Percentiles rank a stretch among this genome's conserved stretches.
These are phyloP conservation scores for Xanthoceras sorbifolium DNA, from an alignment of 345 rosid species.

Conservation along the genomic window DNA sequence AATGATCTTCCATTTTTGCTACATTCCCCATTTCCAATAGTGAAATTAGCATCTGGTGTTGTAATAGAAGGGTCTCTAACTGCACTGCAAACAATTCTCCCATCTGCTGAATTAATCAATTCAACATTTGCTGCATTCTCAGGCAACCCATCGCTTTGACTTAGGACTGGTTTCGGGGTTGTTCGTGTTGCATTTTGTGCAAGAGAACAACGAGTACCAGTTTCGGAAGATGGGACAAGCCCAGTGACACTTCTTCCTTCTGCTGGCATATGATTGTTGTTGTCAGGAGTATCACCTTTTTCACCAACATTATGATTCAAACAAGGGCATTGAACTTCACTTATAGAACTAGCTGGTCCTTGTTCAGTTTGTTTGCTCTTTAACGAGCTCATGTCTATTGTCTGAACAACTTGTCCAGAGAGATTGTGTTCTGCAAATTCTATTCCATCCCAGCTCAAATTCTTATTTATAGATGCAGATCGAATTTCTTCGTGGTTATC, in stretches of 20 bases:
- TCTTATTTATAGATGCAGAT: conserved; percentile 29
- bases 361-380: conserved; percentile 21
- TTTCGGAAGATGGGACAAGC: conserved; percentile 24
- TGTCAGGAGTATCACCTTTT: conserved; percentile 24
- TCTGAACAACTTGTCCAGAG: conserved; percentile 31
- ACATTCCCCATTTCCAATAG: conserved; percentile 17
- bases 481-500: conserved; percentile 32
- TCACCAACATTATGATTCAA: conserved; percentile 22
- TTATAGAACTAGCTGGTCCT: conserved; percentile 26
- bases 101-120: conserved; percentile 7
- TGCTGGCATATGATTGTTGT: neutral
- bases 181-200: conserved; percentile 18
- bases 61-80: conserved; percentile 14
- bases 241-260: conserved; percentile 23
- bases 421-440: conserved; percentile 17
- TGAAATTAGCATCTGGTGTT: conserved; percentile 17
- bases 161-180: conserved; percentile 20
- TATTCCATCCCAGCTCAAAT: conserved; percentile 13
- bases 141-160: conserved; percentile 24
- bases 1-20: conserved; percentile 23
- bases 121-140: conserved; percentile 29
- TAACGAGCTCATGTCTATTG: conserved; percentile 25
- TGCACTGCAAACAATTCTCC: conserved; percentile 14
- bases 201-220: conserved; percentile 13
- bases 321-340: conserved; percentile 26